Evolutionary conservation across 2,329 filamentous ascomycete species (phyloP), one percentile per base, ranked within the genome.

Genomic region (Cladosporium oxysporum): DNA sequence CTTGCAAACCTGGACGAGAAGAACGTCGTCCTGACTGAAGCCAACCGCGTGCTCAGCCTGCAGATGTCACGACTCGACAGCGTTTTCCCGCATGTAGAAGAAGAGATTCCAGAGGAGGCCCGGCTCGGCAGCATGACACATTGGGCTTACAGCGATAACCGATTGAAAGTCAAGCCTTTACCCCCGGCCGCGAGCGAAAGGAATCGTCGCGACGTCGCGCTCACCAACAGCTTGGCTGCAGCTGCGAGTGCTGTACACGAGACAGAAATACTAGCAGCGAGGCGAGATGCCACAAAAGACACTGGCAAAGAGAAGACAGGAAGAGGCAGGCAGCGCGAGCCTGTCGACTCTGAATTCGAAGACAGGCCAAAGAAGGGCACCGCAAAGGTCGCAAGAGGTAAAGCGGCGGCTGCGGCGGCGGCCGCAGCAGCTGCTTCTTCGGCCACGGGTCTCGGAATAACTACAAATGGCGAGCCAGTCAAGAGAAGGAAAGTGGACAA

Each of bases 1-100:
- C 87, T 98, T 53, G 88, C 92, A 58, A 94, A 93, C 1, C 85
- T 98, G 44, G 95, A 99, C 75, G 95, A 99, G 80, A 99, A 99
- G 81, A 97, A 97, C 71, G 93, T 97, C 72, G 95, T 99, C 71
- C 90, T 98, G 65, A 90, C 91, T 44, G 96, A 94, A 18, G 94
- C 95, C 64, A 95, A 94, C 73, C 91, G 96, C 71, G 92, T 93
- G 55, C 87, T 98, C 14, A 88, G 92, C 70, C 91, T 91, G 75
- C 93, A 97, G 75, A 84, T 97, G 41, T 82, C 86, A 67, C 91
- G 96, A 62, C 88, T 97, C 75, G 91, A 97, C 76, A 90, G 91
- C 71, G 90, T 96, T 35, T 96, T 91, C 84, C 90, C 92, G 23
- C 89, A 93, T 79, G 87, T 98, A 66, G 90, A 96, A 69, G 83